Conservation (phyloP, 2,329 filamentous ascomycete genomes). For the Monilinia polystroma region DNA sequence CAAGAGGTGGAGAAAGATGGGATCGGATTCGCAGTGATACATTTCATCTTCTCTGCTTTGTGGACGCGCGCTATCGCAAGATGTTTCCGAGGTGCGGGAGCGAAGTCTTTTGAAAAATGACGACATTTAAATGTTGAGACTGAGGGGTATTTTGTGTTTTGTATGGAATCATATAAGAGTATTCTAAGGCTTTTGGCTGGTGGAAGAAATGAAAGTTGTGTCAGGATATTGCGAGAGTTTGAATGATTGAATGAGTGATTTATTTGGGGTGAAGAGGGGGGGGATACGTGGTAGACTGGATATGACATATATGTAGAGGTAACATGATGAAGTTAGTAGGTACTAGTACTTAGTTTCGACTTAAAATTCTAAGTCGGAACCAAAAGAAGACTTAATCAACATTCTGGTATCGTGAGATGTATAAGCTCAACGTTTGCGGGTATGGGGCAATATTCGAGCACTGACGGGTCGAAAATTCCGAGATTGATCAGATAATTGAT, state of each 20-base stretch:
- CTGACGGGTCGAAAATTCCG: not conserved
- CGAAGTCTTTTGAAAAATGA: not conserved
- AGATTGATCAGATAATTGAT: not conserved
- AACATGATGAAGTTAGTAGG: not conserved
- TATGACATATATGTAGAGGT: not conserved
- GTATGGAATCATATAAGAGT: not conserved
- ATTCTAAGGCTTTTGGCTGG: not conserved
- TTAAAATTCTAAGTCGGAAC: not conserved
- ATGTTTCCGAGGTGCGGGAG: not conserved
- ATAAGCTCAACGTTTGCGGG: not conserved
- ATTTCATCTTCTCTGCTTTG: not conserved
- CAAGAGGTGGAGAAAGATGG: not conserved
- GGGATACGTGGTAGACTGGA: not conserved
- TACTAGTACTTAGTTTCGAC: not conserved
- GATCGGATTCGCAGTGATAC: slow-evolving; percentile 9
- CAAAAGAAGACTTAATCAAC: not conserved
- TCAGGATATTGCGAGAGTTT: not conserved
- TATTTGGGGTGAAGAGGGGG: not conserved
- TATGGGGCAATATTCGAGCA: not conserved
- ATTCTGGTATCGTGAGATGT: not conserved
- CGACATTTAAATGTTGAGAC: not conserved
- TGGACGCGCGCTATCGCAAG: not conserved
- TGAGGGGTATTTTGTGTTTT: not conserved
- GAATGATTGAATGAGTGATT: not conserved
- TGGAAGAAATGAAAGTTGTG: not conserved